phyloP scores from a whole-genome alignment of 352 stramenopile species.

The Phytophthora syringae region DNA sequence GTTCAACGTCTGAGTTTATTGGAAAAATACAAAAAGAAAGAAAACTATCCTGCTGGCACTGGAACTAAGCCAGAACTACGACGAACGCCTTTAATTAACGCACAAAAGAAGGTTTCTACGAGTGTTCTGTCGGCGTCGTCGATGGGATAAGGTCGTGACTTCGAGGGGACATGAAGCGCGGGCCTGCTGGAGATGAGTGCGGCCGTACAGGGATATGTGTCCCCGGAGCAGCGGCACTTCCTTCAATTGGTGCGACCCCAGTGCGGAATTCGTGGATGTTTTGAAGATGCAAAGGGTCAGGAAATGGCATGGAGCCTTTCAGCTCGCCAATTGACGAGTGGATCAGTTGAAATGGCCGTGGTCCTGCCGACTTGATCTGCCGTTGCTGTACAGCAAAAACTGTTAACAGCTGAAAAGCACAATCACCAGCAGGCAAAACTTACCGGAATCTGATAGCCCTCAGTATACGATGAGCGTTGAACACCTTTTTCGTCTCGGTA shows the following conservation, averaged over 20 bases:
- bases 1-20: no score
- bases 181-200: conserved; percentile 56
- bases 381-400: conserved; percentile 39
- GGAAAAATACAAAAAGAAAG: no score
- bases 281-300: conserved; percentile 4
- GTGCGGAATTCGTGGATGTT: neutral
- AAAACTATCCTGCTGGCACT: no score
- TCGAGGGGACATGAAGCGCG: conserved; percentile 35
- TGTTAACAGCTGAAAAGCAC: neutral
- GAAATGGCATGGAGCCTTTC: conserved; percentile 26
- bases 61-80: no score
- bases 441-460: conserved; percentile 58
- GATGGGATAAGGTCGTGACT: conserved; percentile 35
- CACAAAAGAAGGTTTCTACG: neutral
- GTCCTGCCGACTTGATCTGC: conserved; percentile 48
- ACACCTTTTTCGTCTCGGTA: neutral
- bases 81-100: no score
- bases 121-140: conserved; percentile 3
- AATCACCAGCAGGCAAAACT: neutral
- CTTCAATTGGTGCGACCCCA: neutral
- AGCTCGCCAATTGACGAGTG: conserved; percentile 39
- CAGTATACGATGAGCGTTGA: conserved; percentile 19
- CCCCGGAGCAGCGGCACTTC: neutral
- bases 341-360: conserved; percentile 42
- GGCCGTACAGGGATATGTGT: conserved; percentile 39